phyloP scores from a whole-genome alignment of 1,284 basidiomycete species.

The Paramarasmius palmivorus region DNA sequence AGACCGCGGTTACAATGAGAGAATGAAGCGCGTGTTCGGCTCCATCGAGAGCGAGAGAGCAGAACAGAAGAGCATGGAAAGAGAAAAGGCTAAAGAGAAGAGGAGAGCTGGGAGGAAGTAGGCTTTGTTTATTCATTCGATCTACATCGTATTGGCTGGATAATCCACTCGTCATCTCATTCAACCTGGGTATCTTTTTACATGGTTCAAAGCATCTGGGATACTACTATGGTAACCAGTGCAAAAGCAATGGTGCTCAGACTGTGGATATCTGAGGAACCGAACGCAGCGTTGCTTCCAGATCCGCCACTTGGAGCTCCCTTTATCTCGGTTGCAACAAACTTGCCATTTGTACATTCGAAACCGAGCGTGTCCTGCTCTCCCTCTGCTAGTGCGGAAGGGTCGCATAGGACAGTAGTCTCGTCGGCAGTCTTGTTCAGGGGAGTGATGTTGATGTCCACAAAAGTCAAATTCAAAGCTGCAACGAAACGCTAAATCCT shows the following conservation, averaged over 20 bases:
- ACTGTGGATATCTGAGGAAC: too few relatives aligned
- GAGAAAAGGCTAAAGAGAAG: conserved; percentile 78
- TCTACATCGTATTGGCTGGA: too few relatives aligned
- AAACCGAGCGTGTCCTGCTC: conserved; percentile 39
- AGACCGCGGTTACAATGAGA: conserved; percentile 75
- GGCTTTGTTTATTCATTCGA: too few relatives aligned
- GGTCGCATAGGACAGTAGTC: conserved; percentile 40
- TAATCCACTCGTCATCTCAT: too few relatives aligned
- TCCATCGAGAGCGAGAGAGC: conserved; percentile 89
- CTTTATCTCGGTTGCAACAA: conserved; percentile 23
- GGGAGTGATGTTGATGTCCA: conserved; percentile 32
- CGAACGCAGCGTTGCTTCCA: too few relatives aligned
- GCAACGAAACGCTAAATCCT: neutral
- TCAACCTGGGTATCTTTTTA: too few relatives aligned
- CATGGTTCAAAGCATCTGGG: too few relatives aligned
- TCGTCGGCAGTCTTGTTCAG: conserved; percentile 23
- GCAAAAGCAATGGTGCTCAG: too few relatives aligned
- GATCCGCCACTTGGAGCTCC: neutral
- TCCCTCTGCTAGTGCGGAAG: conserved; percentile 29
- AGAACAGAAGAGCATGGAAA: conserved; percentile 92
- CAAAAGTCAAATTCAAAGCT: conserved; percentile 32
- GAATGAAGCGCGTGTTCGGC: conserved; percentile 83
- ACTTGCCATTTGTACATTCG: conserved; percentile 36
- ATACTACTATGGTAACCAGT: too few relatives aligned
- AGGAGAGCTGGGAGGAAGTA: conserved; percentile 71